Evolutionary conservation across 169 alveolate species (phyloP).

Genomic region (Babesia gibsoni): DNA sequence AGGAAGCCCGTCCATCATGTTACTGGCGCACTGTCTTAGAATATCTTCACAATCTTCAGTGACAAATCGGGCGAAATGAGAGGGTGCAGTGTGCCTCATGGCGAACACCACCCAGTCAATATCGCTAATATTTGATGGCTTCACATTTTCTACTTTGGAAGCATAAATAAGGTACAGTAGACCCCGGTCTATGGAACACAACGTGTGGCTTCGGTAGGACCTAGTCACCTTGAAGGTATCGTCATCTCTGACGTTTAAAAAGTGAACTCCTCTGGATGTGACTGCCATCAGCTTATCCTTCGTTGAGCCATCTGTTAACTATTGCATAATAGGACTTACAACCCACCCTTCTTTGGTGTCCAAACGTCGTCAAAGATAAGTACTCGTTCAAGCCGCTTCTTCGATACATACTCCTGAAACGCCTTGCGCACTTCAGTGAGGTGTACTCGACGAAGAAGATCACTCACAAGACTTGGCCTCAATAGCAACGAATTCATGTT

Average conservation of each 20-base stretch:
- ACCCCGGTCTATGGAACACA: constrained; percentile 7
- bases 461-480: constrained; percentile 17
- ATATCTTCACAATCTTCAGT: background rate
- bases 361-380: constrained; percentile 31
- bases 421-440: constrained; percentile 2
- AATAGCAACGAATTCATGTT: constrained; percentile 11
- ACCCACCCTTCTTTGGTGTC: background rate
- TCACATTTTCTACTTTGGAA: background rate
- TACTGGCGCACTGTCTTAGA: background rate
- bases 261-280: constrained; percentile 4
- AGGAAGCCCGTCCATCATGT: background rate
- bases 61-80: constrained; percentile 7
- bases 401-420: constrained; percentile 21
- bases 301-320: background rate
- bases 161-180: background rate
- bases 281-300: background rate
- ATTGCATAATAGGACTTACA: background rate
- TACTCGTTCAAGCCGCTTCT: constrained; percentile 27
- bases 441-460: constrained; percentile 26
- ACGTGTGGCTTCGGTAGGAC: constrained; percentile 5
- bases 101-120: constrained; percentile 7
- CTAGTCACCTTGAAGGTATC: background rate
- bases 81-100: constrained; percentile 23
- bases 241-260: background rate
- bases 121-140: background rate